A percentile compares a stretch with the other conserved stretches of the same genome.
These are phyloP conservation scores for Candida glucosophila DNA, from an alignment of 1,139 yeast species.

Conservation along the genomic window DNA sequence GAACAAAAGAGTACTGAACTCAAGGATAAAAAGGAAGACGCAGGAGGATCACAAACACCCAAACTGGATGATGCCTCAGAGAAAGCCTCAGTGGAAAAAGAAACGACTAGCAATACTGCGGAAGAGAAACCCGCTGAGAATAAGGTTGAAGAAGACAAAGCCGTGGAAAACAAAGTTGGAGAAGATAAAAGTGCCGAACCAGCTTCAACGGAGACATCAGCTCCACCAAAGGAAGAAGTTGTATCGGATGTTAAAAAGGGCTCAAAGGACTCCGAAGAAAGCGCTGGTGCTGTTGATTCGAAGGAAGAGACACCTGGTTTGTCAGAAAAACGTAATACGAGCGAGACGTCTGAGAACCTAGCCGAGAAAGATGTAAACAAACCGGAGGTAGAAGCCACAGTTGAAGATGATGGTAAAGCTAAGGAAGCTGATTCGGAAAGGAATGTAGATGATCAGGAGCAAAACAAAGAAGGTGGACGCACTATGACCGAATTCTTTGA, in stretches of 20 bases:
- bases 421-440: constrained; percentile 21
- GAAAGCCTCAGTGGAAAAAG: neutral
- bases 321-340: constrained; percentile 19
- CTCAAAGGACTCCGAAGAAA: constrained; percentile 4
- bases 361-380: constrained; percentile 5
- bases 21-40: constrained; percentile 2
- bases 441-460: constrained; percentile 14
- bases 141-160: neutral
- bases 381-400: constrained; percentile 3
- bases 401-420: constrained; percentile 8
- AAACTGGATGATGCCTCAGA: neutral
- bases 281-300: constrained; percentile 45
- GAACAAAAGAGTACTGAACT: constrained; percentile 4
- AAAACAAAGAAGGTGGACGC: constrained; percentile 18
- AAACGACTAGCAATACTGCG: too few relatives aligned
- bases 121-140: neutral
- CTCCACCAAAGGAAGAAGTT: too few relatives aligned
- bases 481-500: constrained; percentile 47
- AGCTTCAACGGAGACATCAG: constrained; percentile 1
- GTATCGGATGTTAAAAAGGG: constrained; percentile 2
- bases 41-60: constrained; percentile 1
- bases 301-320: neutral
- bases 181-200: constrained; percentile 3
- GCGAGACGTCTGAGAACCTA: constrained; percentile 9
- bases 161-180: constrained; percentile 3